Conservation (phyloP, 208 protist genomes). For the Crithidia brevicula region DNA sequence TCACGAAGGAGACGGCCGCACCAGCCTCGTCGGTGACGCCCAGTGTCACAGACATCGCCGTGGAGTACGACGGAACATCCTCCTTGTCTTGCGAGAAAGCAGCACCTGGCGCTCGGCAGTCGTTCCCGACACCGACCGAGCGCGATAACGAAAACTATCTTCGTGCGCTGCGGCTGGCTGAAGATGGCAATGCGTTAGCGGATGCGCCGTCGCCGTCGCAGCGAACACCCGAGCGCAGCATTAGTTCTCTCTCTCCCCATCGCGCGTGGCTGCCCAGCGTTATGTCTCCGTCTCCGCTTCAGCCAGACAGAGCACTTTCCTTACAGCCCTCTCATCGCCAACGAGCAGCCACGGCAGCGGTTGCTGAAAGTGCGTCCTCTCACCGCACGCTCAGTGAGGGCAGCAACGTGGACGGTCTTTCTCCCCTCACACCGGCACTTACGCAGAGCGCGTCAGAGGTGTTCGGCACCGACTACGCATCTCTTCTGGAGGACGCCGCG, state of each 20-base stretch:
- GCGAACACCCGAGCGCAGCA: background rate
- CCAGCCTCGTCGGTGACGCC: slow-evolving; percentile 1
- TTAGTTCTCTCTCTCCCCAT: background rate
- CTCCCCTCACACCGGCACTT: slow-evolving; percentile 16
- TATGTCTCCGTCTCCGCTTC: slow-evolving; percentile 8
- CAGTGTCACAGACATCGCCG: slow-evolving; percentile 7
- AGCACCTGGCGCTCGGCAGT: background rate
- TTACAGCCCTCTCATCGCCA: background rate
- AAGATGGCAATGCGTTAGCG: background rate
- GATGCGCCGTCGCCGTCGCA: background rate
- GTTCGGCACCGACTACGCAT: slow-evolving; percentile 20
- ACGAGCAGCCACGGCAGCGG: background rate
- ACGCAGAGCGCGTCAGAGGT: slow-evolving; percentile 20
- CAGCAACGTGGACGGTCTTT: background rate
- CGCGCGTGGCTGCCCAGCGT: background rate
- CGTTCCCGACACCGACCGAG: slow-evolving; percentile 11
- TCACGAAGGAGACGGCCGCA: background rate
- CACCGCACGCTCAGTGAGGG: background rate
- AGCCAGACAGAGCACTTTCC: background rate
- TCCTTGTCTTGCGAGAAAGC: background rate
- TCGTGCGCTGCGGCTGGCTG: background rate
- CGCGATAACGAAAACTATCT: background rate
- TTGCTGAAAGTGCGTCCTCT: background rate
- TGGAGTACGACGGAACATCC: slow-evolving; percentile 2
- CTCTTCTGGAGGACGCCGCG: slow-evolving; percentile 17